Conservation (phyloP, 805 yeast genomes). For the Metschnikowia amazonensis region DNA sequence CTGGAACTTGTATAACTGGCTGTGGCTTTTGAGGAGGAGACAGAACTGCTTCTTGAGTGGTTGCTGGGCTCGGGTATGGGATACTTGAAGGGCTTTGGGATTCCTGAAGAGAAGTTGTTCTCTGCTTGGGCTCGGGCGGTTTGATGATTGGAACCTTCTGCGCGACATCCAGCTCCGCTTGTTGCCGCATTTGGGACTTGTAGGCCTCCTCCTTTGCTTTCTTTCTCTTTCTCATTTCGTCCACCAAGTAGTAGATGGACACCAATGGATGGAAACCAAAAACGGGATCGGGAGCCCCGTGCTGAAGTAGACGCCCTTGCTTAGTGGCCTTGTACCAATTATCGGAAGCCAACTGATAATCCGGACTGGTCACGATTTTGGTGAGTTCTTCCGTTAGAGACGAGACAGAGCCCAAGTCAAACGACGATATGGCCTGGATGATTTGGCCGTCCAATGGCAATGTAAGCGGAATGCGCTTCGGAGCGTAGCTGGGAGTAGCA, state of each 20-base stretch:
- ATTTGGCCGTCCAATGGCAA: constrained; percentile 66
- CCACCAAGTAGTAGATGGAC: constrained; percentile 81
- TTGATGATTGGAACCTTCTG: neutral
- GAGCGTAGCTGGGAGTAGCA: constrained; percentile 66
- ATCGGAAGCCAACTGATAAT: constrained; percentile 58
- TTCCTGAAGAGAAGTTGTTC: constrained; percentile 2
- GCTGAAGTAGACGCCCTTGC: constrained; percentile 34
- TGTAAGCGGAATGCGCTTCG: constrained; percentile 70
- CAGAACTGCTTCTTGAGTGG: constrained; percentile 1
- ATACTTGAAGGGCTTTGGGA: neutral
- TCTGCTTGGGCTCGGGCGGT: constrained; percentile 3
- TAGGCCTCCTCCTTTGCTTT: constrained; percentile 51
- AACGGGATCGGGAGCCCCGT: constrained; percentile 61
- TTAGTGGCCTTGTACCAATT: constrained; percentile 55
- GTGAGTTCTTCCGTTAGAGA: constrained; percentile 55
- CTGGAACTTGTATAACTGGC: constrained; percentile 24
- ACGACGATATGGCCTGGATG: constrained; percentile 66
- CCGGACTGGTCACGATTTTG: constrained; percentile 55
- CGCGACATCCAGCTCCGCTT: constrained; percentile 6
- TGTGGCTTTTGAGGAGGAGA: neutral
- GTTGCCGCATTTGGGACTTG: constrained; percentile 27
- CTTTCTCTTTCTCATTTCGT: constrained; percentile 75
- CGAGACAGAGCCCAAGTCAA: constrained; percentile 73
- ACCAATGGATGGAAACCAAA: constrained; percentile 83
- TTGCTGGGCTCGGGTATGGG: constrained; percentile 5